Evolutionary conservation across 495 filamentous ascomycete genomes (phyloP).

Genomic region (Zalerion maritima): DNA sequence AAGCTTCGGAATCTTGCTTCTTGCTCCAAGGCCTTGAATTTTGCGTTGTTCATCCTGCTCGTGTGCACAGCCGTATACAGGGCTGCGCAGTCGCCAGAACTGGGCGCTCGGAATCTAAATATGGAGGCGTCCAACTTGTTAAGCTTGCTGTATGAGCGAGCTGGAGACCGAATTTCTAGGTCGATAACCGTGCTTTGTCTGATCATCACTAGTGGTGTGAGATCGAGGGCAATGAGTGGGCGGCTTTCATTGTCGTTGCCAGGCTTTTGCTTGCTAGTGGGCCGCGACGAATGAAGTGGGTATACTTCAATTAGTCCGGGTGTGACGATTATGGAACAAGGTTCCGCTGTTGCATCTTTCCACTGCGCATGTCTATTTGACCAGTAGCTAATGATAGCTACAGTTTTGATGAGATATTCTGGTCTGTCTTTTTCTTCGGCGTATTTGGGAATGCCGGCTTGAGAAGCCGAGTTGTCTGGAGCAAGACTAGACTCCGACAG

Average conservation of each 20-base stretch:
- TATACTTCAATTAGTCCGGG: slow-evolving; percentile 81
- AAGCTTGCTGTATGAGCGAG: slow-evolving; percentile 53
- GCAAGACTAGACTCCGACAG: slow-evolving; percentile 40
- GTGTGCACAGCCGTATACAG: slow-evolving; percentile 75
- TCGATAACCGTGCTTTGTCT: slow-evolving; percentile 82
- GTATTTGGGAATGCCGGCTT: slow-evolving; percentile 42
- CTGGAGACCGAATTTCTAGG: slow-evolving; percentile 75
- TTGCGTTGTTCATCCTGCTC: slow-evolving; percentile 73
- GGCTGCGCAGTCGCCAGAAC: slow-evolving; percentile 57
- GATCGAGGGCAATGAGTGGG: slow-evolving; percentile 62
- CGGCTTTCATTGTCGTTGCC: slow-evolving; percentile 26
- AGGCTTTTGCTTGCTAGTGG: slow-evolving; percentile 21
- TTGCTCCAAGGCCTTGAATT: slow-evolving; percentile 67
- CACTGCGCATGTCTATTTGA: slow-evolving; percentile 59
- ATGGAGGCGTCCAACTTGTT: slow-evolving; percentile 54
- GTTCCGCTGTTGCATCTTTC: slow-evolving; percentile 60
- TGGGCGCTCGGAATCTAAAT: slow-evolving; percentile 63
- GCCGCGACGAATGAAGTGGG: slow-evolving; percentile 37
- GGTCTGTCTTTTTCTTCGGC: slow-evolving; percentile 34
- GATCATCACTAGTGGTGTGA: slow-evolving; percentile 79
- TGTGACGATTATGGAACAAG: slow-evolving; percentile 66
- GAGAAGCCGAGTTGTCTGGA: slow-evolving; percentile 65
- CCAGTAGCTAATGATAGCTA: slow-evolving; percentile 78
- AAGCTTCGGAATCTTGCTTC: slow-evolving; percentile 36
- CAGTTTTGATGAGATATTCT: slow-evolving; percentile 43